Evolutionary conservation across 768 basidiomycete genomes (phyloP).

Genomic region (Serpula lacrymans): DNA sequence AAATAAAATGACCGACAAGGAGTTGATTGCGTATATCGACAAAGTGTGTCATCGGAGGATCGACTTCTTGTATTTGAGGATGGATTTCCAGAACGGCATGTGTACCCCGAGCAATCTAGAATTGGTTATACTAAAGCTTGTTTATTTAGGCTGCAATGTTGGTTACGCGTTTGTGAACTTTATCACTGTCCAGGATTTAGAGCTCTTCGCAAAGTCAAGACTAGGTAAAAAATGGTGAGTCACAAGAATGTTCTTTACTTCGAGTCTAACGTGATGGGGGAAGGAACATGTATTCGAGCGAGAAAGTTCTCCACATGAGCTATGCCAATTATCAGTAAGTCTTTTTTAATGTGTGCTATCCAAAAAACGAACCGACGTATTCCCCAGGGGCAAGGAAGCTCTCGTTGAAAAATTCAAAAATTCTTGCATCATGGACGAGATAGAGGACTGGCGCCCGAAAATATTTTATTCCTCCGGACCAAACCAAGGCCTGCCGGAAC

Average conservation of each 20-base stretch:
- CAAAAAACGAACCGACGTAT: constrained; percentile 5
- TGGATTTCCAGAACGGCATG: constrained; percentile 82
- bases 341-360: not conserved
- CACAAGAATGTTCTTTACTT: not conserved
- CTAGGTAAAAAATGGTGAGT: constrained; percentile 80
- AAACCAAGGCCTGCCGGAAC: constrained; percentile 70
- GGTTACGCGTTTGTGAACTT: constrained; percentile 92
- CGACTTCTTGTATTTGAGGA: constrained; percentile 85
- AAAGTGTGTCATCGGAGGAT: constrained; percentile 72
- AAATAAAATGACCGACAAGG: constrained; percentile 83
- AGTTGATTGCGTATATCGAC: constrained; percentile 63
- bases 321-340: constrained; percentile 91
- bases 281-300: constrained; percentile 91
- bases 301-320: constrained; percentile 88
- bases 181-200: constrained; percentile 70
- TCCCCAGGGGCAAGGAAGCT: constrained; percentile 82
- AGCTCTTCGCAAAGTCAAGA: constrained; percentile 68
- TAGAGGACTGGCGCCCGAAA: constrained; percentile 77
- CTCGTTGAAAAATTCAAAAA: constrained; percentile 92
- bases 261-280: constrained; percentile 1
- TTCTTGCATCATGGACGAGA: constrained; percentile 86
- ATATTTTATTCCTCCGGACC: constrained; percentile 78
- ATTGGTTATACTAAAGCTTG: constrained; percentile 3
- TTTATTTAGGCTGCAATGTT: constrained; percentile 61
- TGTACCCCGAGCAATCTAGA: too few species aligned